These are phyloP conservation scores for Trametes hirsuta DNA, from an alignment of 1,284 basidiomycete species.

Conservation along the genomic window DNA sequence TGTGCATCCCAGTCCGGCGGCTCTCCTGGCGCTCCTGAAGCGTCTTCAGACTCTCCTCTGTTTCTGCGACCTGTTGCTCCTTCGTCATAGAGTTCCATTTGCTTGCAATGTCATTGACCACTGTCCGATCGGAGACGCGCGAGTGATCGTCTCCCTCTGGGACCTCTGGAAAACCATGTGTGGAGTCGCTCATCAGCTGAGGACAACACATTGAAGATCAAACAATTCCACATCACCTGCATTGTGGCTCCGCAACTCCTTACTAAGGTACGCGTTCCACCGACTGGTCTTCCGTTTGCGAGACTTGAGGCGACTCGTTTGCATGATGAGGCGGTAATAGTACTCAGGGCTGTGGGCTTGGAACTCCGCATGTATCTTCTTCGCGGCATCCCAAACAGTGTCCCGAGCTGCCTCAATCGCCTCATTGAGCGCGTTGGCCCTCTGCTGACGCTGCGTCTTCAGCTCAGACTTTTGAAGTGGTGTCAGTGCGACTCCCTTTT, in stretches of 20 bases:
- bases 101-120: not conserved
- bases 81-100: conserved; percentile 2
- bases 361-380: conserved; percentile 2
- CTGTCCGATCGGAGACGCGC: not conserved
- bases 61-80: not conserved
- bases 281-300: not conserved
- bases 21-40: not conserved
- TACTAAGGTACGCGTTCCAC: conserved; percentile 7
- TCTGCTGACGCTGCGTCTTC: not conserved
- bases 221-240: not conserved
- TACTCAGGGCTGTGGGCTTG: not conserved
- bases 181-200: not conserved
- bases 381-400: not conserved
- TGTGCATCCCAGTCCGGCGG: not conserved
- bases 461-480: not conserved
- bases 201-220: not conserved
- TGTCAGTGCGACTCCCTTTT: not conserved
- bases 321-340: not conserved
- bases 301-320: not conserved
- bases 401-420: not conserved
- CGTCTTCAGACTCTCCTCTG: not conserved
- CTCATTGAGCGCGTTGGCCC: not conserved
- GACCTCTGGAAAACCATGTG: not conserved
- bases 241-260: not conserved
- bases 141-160: not conserved